These are phyloP conservation scores for Boletus barrowsii DNA, from an alignment of 768 basidiomycete genomes.

Conservation along the genomic window DNA sequence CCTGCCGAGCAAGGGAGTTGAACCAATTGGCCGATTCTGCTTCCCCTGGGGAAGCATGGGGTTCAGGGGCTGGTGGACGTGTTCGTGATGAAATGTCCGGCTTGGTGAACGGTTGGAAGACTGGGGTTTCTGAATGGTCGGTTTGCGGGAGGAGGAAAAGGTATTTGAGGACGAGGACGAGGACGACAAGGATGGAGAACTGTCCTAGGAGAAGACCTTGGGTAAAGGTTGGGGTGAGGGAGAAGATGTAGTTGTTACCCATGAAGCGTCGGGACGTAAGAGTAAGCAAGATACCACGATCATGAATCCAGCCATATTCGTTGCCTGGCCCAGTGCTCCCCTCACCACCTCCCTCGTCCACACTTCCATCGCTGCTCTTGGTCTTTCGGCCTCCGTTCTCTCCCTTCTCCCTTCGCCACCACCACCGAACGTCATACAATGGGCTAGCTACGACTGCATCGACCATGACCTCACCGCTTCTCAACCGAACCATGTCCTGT, in stretches of 20 bases:
- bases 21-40: constrained; percentile 90
- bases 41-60: constrained; percentile 12
- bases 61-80: constrained; percentile 23
- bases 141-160: constrained; percentile 85
- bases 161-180: constrained; percentile 84
- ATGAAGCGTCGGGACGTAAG: constrained; percentile 10
- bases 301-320: constrained; percentile 34
- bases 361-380: constrained; percentile 37
- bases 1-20: constrained; percentile 82
- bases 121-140: constrained; percentile 50
- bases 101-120: constrained; percentile 59
- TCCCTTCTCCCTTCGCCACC: constrained; percentile 22
- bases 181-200: constrained; percentile 76
- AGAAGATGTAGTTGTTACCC: constrained; percentile 57
- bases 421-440: constrained; percentile 51
- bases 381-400: constrained; percentile 29
- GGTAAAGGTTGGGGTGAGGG: constrained; percentile 86
- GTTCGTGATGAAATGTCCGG: constrained; percentile 43
- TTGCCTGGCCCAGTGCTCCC: constrained; percentile 54
- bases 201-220: constrained; percentile 94
- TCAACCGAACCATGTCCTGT: constrained; percentile 49
- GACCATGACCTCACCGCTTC: constrained; percentile 69
- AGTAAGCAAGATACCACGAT: not conserved
- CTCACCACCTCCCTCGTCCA: constrained; percentile 50
- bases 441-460: constrained; percentile 87